phyloP scores from a whole-genome alignment of 2,329 filamentous ascomycete species.

The Trichoderma breve region DNA sequence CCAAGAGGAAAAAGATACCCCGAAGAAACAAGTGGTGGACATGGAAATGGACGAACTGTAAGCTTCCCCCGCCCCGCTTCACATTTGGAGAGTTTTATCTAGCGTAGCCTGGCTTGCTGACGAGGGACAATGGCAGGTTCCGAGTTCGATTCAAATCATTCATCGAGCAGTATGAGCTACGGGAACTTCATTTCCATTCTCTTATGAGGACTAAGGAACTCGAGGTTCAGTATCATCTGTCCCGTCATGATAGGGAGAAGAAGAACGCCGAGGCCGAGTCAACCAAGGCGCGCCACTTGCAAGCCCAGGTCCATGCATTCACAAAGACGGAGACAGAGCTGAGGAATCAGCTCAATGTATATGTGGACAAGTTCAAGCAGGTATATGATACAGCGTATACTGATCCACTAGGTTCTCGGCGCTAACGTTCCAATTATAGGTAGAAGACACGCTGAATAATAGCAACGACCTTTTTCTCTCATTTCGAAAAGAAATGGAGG shows the following conservation, averaged over 20 bases:
- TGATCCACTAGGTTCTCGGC: background rate
- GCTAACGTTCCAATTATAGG: conserved; percentile 52
- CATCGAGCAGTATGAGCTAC: conserved; percentile 93
- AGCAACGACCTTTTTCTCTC: conserved; percentile 97
- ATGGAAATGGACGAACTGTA: conserved; percentile 88
- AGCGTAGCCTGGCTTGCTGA: background rate
- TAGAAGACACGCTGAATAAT: conserved; percentile 97
- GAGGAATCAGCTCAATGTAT: conserved; percentile 92
- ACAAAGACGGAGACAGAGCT: conserved; percentile 94
- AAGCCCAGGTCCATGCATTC: conserved; percentile 89
- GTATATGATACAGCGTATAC: conserved; percentile 50
- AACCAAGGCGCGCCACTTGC: conserved; percentile 77
- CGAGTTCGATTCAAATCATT: conserved; percentile 90
- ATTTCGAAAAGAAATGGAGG: conserved; percentile 98
- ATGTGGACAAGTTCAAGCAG: conserved; percentile 99
- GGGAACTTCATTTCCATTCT: conserved; percentile 90
- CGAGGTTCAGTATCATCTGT: conserved; percentile 88
- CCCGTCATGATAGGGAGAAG: conserved; percentile 84
- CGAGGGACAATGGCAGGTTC: conserved; percentile 53
- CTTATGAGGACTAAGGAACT: conserved; percentile 91
- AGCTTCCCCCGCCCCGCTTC: conserved; percentile 33
- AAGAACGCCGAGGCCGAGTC: conserved; percentile 82
- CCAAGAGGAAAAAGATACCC: conserved; percentile 81
- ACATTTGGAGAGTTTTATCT: background rate
- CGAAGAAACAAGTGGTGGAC: conserved; percentile 76